Percentiles rank a stretch among this genome's conserved stretches.
phyloP scores from a whole-genome alignment of 73 alveolate genomes.

The Durusdinium trenchii region DNA sequence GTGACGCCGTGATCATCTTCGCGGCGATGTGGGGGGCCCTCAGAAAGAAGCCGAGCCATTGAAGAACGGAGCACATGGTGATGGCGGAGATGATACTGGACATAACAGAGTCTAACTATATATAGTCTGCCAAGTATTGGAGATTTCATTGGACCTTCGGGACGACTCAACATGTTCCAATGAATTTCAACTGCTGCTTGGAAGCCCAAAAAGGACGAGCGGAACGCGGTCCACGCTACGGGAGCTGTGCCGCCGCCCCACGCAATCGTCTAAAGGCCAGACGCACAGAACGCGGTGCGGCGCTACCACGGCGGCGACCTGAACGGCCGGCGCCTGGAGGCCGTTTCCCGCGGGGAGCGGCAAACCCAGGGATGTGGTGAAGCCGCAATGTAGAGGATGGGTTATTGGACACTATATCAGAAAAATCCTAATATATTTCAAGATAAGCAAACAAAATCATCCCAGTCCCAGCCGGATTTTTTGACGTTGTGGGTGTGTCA shows the following conservation, averaged over 20 bases:
- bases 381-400: no score
- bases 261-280: slow-evolving; percentile 43
- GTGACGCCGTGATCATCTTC: slow-evolving; percentile 94
- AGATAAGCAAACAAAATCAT: not conserved
- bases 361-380: not conserved
- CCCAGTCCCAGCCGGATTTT: not conserved
- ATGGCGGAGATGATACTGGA: no score
- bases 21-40: slow-evolving; percentile 2
- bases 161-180: no score
- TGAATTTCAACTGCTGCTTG: no score
- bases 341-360: not conserved
- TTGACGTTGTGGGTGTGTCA: not conserved
- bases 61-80: no score
- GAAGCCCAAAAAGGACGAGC: no score
- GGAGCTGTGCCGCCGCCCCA: not conserved
- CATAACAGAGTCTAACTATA: no score
- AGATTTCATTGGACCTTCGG: no score
- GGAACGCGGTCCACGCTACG: no score
- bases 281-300: slow-evolving; percentile 86
- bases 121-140: no score
- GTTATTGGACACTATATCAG: not conserved
- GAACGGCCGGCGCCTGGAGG: slow-evolving; percentile 82
- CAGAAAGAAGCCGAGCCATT: no score
- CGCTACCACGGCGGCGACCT: slow-evolving; percentile 92
- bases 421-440: not conserved